Evolutionary conservation across 2,329 filamentous ascomycete genomes (phyloP).

Genomic region (Xylaria hypoxylon): DNA sequence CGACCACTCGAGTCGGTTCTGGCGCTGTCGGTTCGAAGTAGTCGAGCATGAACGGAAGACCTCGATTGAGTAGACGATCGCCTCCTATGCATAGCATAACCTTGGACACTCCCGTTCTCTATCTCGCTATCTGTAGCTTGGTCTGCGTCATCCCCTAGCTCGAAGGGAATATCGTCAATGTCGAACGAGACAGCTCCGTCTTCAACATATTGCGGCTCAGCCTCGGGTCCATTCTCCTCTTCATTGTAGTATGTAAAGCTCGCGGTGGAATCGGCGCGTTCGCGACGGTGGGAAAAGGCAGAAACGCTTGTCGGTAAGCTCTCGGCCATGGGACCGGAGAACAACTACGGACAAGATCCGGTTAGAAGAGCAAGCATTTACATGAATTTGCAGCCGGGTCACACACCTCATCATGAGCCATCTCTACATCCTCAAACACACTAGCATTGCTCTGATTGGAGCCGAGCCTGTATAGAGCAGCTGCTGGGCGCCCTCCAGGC

Average conservation of each 20-base stretch:
- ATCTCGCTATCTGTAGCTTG: conserved; percentile 57
- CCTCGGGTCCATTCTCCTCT: conserved; percentile 62
- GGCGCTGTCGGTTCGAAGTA: conserved; percentile 78
- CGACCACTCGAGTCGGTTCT: conserved; percentile 75
- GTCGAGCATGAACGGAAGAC: conserved; percentile 68
- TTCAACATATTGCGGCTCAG: conserved; percentile 55
- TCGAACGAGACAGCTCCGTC: conserved; percentile 48
- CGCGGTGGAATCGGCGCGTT: conserved; percentile 82
- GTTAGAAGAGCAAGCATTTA: conserved; percentile 40
- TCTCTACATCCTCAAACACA: conserved; percentile 95
- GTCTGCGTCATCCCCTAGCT: conserved; percentile 48
- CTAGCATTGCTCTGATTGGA: conserved; percentile 81
- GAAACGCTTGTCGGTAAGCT: conserved; percentile 94
- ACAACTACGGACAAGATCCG: conserved; percentile 66
- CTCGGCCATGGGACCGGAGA: conserved; percentile 92
- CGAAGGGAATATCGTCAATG: conserved; percentile 51
- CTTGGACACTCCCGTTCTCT: conserved; percentile 55
- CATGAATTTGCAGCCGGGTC: conserved; percentile 5
- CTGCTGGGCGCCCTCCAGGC: conserved; percentile 38
- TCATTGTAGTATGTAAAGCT: conserved; percentile 93
- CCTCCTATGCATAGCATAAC: conserved; percentile 67
- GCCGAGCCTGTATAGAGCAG: conserved; percentile 70
- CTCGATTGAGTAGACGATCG: conserved; percentile 72
- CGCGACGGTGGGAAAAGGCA: conserved; percentile 87
- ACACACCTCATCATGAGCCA: conserved; percentile 91